Conservation (phyloP, 495 filamentous ascomycete genomes). For the Lasiosphaeria ovina region DNA sequence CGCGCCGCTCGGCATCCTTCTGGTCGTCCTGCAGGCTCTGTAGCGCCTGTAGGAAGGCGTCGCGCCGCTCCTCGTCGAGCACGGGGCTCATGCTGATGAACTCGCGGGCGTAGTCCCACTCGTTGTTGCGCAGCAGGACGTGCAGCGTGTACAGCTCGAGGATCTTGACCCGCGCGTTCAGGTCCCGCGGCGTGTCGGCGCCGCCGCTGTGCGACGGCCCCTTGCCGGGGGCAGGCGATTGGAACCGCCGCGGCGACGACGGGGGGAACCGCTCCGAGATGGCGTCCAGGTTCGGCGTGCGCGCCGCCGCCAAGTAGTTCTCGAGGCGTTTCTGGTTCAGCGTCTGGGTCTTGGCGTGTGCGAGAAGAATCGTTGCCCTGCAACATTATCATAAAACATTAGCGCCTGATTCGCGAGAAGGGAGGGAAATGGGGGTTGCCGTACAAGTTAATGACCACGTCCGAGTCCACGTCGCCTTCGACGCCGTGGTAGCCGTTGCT, state of each 20-base stretch:
- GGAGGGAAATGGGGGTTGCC: slow-evolving; percentile 19
- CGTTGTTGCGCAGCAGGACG: slow-evolving; percentile 81
- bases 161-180: slow-evolving; percentile 75
- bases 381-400: background rate
- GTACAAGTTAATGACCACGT: slow-evolving; percentile 90
- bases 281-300: slow-evolving; percentile 61
- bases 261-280: slow-evolving; percentile 53
- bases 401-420: background rate
- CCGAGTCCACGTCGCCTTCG: slow-evolving; percentile 88
- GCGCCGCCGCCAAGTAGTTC: slow-evolving; percentile 79
- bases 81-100: slow-evolving; percentile 82
- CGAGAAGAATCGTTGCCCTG: slow-evolving; percentile 80
- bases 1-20: slow-evolving; percentile 58
- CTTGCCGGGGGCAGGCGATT: slow-evolving; percentile 38
- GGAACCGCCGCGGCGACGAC: slow-evolving; percentile 22
- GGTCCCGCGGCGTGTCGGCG: slow-evolving; percentile 74
- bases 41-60: slow-evolving; percentile 73
- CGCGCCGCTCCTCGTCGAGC: slow-evolving; percentile 87
- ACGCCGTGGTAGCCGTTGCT: slow-evolving; percentile 77
- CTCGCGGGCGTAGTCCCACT: slow-evolving; percentile 91
- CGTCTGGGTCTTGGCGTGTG: slow-evolving; percentile 77
- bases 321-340: slow-evolving; percentile 86
- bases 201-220: slow-evolving; percentile 39
- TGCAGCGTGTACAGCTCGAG: slow-evolving; percentile 93
- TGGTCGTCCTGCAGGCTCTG: slow-evolving; percentile 74